Evolutionary conservation across 78 protist species (phyloP).

Genomic region (Dictyostelium discoideum): dicty_2.7 NC_007090.3:4727501-4728000

Average conservation of each 20-base stretch:
- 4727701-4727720: not conserved
- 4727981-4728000: slow-evolving; percentile 22
- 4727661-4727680: slow-evolving; percentile 37
- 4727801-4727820: not conserved
- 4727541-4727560: not conserved
- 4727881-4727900: slow-evolving; percentile 21
- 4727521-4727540: not conserved
- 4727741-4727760: not conserved
- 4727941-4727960: not conserved
- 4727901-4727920: not conserved
- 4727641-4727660: not conserved
- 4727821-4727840: not conserved
- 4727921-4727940: not conserved
- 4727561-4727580: not conserved
- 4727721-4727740: slow-evolving; percentile 8
- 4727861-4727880: not conserved
- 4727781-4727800: slow-evolving; percentile 22
- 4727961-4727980: slow-evolving; percentile 11
- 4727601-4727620: slow-evolving; percentile 21
- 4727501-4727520: slow-evolving; percentile 20
- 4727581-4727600: not conserved
- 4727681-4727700: slow-evolving; percentile 31
- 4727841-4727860: slow-evolving; percentile 12
- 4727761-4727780: slow-evolving; percentile 10
- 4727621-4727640: not conserved